Conservation (phyloP, 345 rosid species). For the Syzygium grande region DNA sequence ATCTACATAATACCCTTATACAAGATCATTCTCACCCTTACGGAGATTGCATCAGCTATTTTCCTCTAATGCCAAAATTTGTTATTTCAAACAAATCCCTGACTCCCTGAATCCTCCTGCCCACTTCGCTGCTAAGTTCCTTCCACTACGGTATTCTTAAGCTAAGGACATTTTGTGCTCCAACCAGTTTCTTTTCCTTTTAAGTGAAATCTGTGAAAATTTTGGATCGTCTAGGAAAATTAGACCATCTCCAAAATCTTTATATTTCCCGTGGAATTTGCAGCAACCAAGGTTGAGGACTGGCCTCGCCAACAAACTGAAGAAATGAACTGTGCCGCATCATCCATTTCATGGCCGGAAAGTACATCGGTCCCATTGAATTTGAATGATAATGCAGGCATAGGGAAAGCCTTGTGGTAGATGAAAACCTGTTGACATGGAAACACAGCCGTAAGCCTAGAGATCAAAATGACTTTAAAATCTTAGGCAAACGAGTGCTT, state of each 20-base stretch:
- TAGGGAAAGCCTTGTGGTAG: conserved; percentile 95
- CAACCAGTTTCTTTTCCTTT: not conserved
- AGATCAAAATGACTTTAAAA: not conserved
- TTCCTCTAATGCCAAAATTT: conserved; percentile 2
- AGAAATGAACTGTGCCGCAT: conserved; percentile 65
- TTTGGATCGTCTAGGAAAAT: not conserved
- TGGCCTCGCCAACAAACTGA: conserved; percentile 87
- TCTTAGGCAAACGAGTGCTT: not conserved
- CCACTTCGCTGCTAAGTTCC: not conserved
- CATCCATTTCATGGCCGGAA: conserved; percentile 60
- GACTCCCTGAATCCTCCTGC: not conserved
- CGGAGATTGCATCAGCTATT: not conserved
- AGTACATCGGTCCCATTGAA: conserved; percentile 46
- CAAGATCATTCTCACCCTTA: not conserved
- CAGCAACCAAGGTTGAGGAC: conserved; percentile 71
- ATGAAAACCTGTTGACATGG: conserved; percentile 53
- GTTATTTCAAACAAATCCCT: conserved; percentile 1
- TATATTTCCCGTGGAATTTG: conserved; percentile 87
- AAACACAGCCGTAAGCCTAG: not conserved
- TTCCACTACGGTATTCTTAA: not conserved
- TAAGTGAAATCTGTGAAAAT: not conserved
- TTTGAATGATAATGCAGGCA: conserved; percentile 86
- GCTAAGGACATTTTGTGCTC: not conserved
- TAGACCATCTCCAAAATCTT: conserved; percentile 84
- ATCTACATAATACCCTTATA: conserved; percentile 2